Conservation (phyloP, 2,329 filamentous ascomycete genomes). For the Fusarium mexicanum region DNA sequence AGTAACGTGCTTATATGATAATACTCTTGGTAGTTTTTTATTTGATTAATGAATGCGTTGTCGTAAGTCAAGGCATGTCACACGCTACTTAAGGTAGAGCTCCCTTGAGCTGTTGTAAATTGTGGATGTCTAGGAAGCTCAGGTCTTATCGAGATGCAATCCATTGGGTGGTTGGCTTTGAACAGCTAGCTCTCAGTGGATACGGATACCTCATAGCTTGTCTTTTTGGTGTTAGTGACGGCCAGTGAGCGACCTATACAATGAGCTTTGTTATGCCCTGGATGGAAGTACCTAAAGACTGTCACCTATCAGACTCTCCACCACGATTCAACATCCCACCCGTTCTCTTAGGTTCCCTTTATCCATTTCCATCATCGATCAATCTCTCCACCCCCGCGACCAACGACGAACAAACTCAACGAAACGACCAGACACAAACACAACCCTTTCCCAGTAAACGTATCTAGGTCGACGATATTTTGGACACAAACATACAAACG, state of each 20-base stretch:
- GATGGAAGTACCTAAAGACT: background rate
- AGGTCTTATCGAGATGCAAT: slow-evolving; percentile 11
- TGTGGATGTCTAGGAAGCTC: slow-evolving; percentile 1
- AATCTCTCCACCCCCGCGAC: slow-evolving; percentile 33
- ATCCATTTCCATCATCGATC: slow-evolving; percentile 25
- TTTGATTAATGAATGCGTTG: background rate
- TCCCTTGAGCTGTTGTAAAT: slow-evolving; percentile 15
- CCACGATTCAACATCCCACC: slow-evolving; percentile 19
- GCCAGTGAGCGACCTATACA: background rate
- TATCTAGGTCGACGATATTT: background rate
- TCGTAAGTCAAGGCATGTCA: background rate
- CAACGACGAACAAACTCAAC: slow-evolving; percentile 18
- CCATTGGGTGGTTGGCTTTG: slow-evolving; percentile 12
- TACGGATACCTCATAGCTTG: slow-evolving; percentile 19
- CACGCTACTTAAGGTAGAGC: background rate
- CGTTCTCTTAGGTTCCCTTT: slow-evolving; percentile 23
- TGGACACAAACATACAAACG: background rate
- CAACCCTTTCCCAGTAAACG: background rate
- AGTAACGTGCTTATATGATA: background rate
- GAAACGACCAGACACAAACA: background rate
- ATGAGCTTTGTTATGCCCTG: accelerated
- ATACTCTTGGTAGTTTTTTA: too few relatives aligned
- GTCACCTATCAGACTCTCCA: slow-evolving; percentile 16
- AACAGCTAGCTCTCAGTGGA: slow-evolving; percentile 11
- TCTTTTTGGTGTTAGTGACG: background rate